These are phyloP conservation scores for Trichomonas gallinae DNA, from an alignment of 208 protist species.

Conservation along the genomic window DNA sequence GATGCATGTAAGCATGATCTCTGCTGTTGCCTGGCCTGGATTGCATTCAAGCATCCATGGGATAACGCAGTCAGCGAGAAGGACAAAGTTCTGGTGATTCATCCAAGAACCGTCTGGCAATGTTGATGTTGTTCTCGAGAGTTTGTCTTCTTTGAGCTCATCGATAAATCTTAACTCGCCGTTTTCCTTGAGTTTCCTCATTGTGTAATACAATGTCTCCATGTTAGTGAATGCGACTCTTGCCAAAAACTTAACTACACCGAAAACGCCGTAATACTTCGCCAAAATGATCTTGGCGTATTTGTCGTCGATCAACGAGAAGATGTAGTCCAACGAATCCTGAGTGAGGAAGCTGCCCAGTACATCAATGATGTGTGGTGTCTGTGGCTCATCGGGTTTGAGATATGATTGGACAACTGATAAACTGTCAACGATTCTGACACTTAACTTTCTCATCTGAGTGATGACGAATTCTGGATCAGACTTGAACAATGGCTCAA, in stretches of 20 bases:
- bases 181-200: background rate
- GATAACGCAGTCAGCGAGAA: background rate
- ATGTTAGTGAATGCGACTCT: background rate
- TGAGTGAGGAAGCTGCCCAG: background rate
- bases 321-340: background rate
- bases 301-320: background rate
- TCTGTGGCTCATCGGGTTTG: background rate
- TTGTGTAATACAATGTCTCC: background rate
- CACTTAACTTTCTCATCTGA: background rate
- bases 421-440: background rate
- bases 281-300: background rate
- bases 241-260: background rate
- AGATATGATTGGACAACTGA: background rate
- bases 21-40: background rate
- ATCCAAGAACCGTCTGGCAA: background rate
- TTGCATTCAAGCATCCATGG: background rate
- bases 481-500: background rate
- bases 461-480: background rate
- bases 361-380: background rate
- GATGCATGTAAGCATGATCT: background rate
- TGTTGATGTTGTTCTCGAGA: background rate
- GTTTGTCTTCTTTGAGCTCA: background rate
- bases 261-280: background rate
- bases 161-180: background rate
- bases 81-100: background rate